Evolutionary conservation across 768 basidiomycete species (phyloP).

Genomic region (Podaxis sp.): DNA sequence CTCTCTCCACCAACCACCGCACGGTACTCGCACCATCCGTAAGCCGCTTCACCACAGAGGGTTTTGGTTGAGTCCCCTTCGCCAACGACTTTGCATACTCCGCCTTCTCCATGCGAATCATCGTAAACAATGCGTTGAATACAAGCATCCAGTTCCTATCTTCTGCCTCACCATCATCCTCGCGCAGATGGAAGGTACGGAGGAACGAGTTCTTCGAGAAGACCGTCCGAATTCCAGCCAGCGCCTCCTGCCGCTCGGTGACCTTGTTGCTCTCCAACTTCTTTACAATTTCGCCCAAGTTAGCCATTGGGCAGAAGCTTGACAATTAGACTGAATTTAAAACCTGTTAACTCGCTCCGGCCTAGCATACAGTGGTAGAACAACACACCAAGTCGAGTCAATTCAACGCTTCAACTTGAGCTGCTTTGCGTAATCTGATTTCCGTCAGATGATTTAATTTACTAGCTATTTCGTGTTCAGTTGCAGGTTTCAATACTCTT

Average conservation of each 20-base stretch:
- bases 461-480: neutral
- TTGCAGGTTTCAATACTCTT: neutral
- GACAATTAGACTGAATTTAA: neutral
- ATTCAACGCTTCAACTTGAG: neutral
- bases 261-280: constrained; percentile 62
- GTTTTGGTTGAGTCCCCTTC: constrained; percentile 29
- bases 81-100: constrained; percentile 34
- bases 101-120: constrained; percentile 62
- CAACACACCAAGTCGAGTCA: neutral
- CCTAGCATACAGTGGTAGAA: neutral
- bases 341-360: neutral
- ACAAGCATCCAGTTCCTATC: constrained; percentile 58
- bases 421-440: neutral
- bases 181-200: constrained; percentile 40
- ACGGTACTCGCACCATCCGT: constrained; percentile 64
- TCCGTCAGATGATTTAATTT: no score
- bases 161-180: constrained; percentile 30
- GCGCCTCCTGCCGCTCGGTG: constrained; percentile 68
- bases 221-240: constrained; percentile 46
- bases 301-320: constrained; percentile 20
- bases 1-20: constrained; percentile 72
- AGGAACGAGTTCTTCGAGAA: constrained; percentile 53
- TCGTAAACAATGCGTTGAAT: constrained; percentile 71
- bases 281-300: constrained; percentile 47
- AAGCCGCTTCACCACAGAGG: constrained; percentile 40